A percentile compares a stretch with the other conserved stretches of the same genome.
These are phyloP conservation scores for Ceratocystis papillata DNA, from an alignment of 2,329 filamentous ascomycete species.

Conservation along the genomic window DNA sequence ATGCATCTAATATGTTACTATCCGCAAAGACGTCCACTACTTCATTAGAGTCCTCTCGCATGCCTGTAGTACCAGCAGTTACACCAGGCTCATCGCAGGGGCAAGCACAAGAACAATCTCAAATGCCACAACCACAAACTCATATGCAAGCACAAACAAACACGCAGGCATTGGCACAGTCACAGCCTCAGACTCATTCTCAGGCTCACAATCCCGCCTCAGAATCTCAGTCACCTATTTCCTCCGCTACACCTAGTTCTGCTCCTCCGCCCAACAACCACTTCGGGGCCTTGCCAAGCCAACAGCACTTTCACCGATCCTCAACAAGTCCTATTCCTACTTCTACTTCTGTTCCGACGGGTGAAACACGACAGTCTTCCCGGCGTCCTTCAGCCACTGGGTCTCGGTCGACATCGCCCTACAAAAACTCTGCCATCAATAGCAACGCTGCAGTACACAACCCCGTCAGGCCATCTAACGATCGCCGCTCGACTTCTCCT, in stretches of 20 bases:
- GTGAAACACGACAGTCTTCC: neutral
- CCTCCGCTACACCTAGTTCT: neutral
- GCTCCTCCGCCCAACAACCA: neutral
- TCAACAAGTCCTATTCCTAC: neutral
- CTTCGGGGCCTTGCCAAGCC: constrained; percentile 1
- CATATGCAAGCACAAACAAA: constrained; percentile 7
- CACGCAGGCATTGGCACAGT: neutral
- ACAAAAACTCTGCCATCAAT: neutral
- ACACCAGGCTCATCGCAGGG: neutral
- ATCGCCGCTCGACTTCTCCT: constrained; percentile 1
- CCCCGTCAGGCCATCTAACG: neutral
- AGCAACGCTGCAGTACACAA: neutral
- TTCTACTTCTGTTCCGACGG: neutral
- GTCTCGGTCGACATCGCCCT: neutral
- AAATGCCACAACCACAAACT: neutral
- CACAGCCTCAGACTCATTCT: neutral
- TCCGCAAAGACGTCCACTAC: neutral
- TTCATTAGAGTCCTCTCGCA: neutral
- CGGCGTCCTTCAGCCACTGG: neutral
- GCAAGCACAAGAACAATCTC: neutral
- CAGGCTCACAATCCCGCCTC: neutral
- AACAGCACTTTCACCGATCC: neutral
- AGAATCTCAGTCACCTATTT: neutral
- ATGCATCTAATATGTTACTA: neutral
- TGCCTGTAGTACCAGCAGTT: neutral